Evolutionary conservation across 2,329 filamentous ascomycete genomes (phyloP).

Genomic region (Massarina eburnea): DNA sequence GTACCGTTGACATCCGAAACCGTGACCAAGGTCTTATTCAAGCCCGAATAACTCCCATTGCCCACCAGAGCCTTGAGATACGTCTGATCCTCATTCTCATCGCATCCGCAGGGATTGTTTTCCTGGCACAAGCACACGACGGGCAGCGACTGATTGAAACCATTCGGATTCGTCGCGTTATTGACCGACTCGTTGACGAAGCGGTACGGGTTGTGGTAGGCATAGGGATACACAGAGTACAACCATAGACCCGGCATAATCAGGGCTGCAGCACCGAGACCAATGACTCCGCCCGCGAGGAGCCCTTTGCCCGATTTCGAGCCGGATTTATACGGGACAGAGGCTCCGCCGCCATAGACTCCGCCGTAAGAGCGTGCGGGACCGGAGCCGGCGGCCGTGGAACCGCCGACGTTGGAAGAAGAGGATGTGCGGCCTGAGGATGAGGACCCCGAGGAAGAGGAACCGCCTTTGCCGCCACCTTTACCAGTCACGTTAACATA

Average conservation of each 20-base stretch:
- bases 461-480: conserved; percentile 17
- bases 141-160: conserved; percentile 60
- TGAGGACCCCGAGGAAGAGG: conserved; percentile 12
- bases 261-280: conserved; percentile 49
- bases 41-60: conserved; percentile 55
- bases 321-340: conserved; percentile 63
- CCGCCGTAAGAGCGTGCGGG: conserved; percentile 58
- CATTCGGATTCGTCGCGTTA: conserved; percentile 47
- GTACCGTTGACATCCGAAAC: conserved; percentile 66
- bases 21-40: conserved; percentile 65
- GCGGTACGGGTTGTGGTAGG: conserved; percentile 60
- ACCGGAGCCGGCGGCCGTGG: conserved; percentile 61
- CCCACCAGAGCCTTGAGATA: conserved; percentile 64
- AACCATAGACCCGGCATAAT: conserved; percentile 69
- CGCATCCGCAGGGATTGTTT: conserved; percentile 65
- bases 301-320: conserved; percentile 53
- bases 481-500: conserved; percentile 6
- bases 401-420: conserved; percentile 38
- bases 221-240: conserved; percentile 63
- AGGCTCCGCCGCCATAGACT: conserved; percentile 65
- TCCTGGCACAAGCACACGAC: conserved; percentile 64
- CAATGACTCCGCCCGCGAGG: conserved; percentile 51
- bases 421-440: conserved; percentile 19
- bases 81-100: conserved; percentile 63
- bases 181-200: conserved; percentile 35